These are phyloP conservation scores for Actinomucor elegans DNA, from an alignment of 371 early-diverging fungal species.

Conservation along the genomic window DNA sequence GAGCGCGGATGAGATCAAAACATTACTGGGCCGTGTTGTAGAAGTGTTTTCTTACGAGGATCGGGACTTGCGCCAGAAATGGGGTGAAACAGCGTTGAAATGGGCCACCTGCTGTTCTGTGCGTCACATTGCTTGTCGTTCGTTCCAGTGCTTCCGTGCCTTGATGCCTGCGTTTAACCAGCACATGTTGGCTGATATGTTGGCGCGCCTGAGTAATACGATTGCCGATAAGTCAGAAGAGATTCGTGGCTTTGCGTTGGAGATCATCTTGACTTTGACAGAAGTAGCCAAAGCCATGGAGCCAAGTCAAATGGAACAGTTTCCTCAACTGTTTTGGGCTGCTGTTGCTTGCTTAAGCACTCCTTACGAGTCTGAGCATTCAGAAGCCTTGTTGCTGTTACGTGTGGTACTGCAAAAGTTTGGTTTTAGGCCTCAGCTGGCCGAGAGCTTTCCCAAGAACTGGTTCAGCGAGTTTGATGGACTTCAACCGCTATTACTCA, in stretches of 20 bases:
- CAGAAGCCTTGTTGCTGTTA: constrained; percentile 67
- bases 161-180: constrained; percentile 78
- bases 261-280: constrained; percentile 76
- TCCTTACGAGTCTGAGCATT: constrained; percentile 77
- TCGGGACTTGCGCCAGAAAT: constrained; percentile 73
- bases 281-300: constrained; percentile 66
- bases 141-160: constrained; percentile 84
- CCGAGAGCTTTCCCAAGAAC: constrained; percentile 64
- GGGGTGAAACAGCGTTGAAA: constrained; percentile 86
- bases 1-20: constrained; percentile 47
- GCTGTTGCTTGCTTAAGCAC: constrained; percentile 75
- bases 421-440: constrained; percentile 25
- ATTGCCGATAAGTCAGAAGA: constrained; percentile 82
- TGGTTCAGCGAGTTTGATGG: constrained; percentile 81
- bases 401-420: constrained; percentile 58
- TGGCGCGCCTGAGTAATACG: constrained; percentile 82
- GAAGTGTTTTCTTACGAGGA: constrained; percentile 64
- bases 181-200: constrained; percentile 80
- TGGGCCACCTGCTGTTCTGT: constrained; percentile 93
- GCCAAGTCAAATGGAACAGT: constrained; percentile 54
- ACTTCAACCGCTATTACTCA: constrained; percentile 72
- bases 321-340: constrained; percentile 86
- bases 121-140: constrained; percentile 86
- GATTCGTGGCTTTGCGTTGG: constrained; percentile 85
- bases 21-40: constrained; percentile 37